phyloP scores from a whole-genome alignment of 1,284 basidiomycete species.

The Ganoderma lingzhi region DNA sequence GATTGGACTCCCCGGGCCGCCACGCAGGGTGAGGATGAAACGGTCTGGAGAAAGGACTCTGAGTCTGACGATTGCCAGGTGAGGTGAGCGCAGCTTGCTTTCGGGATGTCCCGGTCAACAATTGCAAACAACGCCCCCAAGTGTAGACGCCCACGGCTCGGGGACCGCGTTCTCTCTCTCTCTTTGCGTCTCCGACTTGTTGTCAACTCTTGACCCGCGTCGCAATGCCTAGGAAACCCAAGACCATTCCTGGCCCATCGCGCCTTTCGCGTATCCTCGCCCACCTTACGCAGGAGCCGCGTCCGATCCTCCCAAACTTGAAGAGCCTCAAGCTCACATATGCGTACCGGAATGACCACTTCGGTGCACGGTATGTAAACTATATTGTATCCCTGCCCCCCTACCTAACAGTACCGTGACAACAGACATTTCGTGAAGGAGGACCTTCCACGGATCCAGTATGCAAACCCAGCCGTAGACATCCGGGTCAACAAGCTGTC shows the following conservation, averaged over 20 bases:
- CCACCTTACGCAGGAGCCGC: constrained; percentile 60
- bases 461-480: constrained; percentile 69
- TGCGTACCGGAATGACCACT: constrained; percentile 74
- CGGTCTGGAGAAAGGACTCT: not conserved
- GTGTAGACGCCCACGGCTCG: constrained; percentile 2
- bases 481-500: constrained; percentile 62
- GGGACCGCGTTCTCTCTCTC: not conserved
- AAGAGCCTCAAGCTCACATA: constrained; percentile 63
- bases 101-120: constrained; percentile 21
- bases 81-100: too few relatives aligned
- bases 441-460: constrained; percentile 76
- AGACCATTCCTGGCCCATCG: constrained; percentile 58
- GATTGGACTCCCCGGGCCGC: too few relatives aligned
- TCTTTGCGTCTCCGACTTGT: not conserved
- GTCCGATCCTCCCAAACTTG: constrained; percentile 59
- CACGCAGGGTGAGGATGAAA: not conserved
- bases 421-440: constrained; percentile 81
- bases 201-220: not conserved
- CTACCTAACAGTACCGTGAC: not conserved
- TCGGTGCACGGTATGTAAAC: constrained; percentile 63
- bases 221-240: constrained; percentile 52
- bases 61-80: too few relatives aligned
- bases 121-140: constrained; percentile 31
- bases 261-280: constrained; percentile 62
- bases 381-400: not conserved